These are phyloP conservation scores for Raffaelea ambrosiae DNA, from an alignment of 2,329 filamentous ascomycete species.

Conservation along the genomic window DNA sequence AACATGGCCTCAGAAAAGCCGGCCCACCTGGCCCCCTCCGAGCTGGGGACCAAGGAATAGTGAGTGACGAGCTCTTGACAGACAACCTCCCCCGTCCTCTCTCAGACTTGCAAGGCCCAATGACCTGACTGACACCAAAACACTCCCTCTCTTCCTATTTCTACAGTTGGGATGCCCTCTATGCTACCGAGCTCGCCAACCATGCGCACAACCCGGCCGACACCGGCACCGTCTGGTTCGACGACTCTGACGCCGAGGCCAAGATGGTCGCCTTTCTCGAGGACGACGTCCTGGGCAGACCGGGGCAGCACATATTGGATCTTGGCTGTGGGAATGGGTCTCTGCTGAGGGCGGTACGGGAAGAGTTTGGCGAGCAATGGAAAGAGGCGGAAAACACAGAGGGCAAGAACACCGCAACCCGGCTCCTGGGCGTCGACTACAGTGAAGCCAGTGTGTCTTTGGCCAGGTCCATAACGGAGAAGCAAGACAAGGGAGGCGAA, in stretches of 20 bases:
- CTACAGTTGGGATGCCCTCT: slow-evolving; percentile 68
- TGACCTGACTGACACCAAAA: no score
- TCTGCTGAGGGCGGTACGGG: slow-evolving; percentile 72
- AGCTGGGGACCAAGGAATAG: slow-evolving; percentile 88
- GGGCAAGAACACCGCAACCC: slow-evolving; percentile 71
- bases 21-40: slow-evolving; percentile 63
- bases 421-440: slow-evolving; percentile 84
- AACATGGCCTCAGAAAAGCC: slow-evolving; percentile 30
- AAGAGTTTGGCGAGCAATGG: slow-evolving; percentile 30
- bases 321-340: slow-evolving; percentile 92
- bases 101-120: not conserved
- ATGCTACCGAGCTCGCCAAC: slow-evolving; percentile 63
- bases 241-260: slow-evolving; percentile 79
- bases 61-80: slow-evolving; percentile 41
- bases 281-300: slow-evolving; percentile 11
- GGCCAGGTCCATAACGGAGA: slow-evolving; percentile 50
- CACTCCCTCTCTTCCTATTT: no score
- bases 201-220: slow-evolving; percentile 64
- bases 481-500: slow-evolving; percentile 7
- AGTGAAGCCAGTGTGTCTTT: slow-evolving; percentile 65
- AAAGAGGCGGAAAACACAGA: slow-evolving; percentile 60
- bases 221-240: slow-evolving; percentile 92
- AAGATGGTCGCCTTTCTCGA: slow-evolving; percentile 67
- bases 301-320: slow-evolving; percentile 53
- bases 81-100: slow-evolving; percentile 1